Evolutionary conservation across 768 basidiomycete species (phyloP), one percentile per base, ranked within the genome.

Genomic region (Tylopilus rubrobrunneus): DNA sequence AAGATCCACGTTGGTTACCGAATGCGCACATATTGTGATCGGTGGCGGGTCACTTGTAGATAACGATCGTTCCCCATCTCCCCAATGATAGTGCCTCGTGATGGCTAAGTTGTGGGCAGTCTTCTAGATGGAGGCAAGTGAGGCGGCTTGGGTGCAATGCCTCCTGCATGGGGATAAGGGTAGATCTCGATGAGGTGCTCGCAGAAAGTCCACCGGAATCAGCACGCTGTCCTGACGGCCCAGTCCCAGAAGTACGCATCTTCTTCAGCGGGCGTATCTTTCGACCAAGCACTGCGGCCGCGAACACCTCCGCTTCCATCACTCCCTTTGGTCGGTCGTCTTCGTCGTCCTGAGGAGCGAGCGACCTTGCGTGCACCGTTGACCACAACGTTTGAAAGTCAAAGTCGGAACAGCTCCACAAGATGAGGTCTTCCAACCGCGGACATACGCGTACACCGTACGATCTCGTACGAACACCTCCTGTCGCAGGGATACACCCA

Each of bases 321-420:
- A 45, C 31, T 31, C 55, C 63, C 27, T 55, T 34, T 10, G 42
- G 42, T 14, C 52, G 57, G 41, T 55, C 56, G 48, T 67, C 51
- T 41, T 48, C 52, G 36, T 55, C 60, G 36, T 58, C 49, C 2
- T 56, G 57, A 12, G 56, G 45, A 23, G 48, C 49, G 9, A 57
- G 48, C 23, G 61, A 62, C 53, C 78, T 69, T 42, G 73, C 67
- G 23, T 63, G 58, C 48, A 80, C 72, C 25, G 76, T 62, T 14
- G 60, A 71, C 49, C 70, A 67, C 51, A 80, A 61, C 39, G 65
- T 64, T 34, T 47, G 56, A 28, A 76, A 69, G 33, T 71, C 63
- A 52, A 81, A 63, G 61, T 80, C 78, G 48, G 66, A 56, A 62
- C 80, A 83, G 45, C 72, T 72, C 81, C 77, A 80, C 52, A 83